Conservation (phyloP, 371 early-diverging fungal genomes). For the Nosema muscidifuracis region DNA sequence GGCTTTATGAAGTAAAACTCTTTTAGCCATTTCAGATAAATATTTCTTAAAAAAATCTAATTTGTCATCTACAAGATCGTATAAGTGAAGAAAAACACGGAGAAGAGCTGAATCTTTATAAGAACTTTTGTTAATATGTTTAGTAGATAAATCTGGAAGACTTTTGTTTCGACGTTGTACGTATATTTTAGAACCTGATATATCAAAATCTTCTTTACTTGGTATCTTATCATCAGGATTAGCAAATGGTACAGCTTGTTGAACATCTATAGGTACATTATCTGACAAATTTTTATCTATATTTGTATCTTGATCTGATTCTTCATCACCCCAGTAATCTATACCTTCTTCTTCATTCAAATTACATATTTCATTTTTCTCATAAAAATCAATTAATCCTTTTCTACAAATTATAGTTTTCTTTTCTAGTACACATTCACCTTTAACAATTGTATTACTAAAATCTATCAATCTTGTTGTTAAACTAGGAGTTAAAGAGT, state of each 20-base stretch:
- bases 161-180: neutral
- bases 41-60: constrained; percentile 22
- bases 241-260: neutral
- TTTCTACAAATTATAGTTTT: neutral
- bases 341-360: constrained; percentile 5
- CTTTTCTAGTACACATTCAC: neutral
- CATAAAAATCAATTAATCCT: neutral
- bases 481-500: constrained; percentile 19
- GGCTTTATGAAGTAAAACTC: neutral
- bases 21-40: constrained; percentile 4
- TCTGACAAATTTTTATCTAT: neutral
- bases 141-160: neutral
- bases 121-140: neutral
- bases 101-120: neutral
- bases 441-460: constrained; percentile 1
- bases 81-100: constrained; percentile 23
- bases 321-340: neutral
- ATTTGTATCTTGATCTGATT: neutral
- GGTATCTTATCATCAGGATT: neutral
- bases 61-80: constrained; percentile 33
- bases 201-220: neutral
- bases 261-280: no score
- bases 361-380: neutral
- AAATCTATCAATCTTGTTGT: constrained; percentile 22
- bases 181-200: neutral